Evolutionary conservation across 1,284 basidiomycete species (phyloP).

Genomic region (Pseudozyma hubeiensis): DNA sequence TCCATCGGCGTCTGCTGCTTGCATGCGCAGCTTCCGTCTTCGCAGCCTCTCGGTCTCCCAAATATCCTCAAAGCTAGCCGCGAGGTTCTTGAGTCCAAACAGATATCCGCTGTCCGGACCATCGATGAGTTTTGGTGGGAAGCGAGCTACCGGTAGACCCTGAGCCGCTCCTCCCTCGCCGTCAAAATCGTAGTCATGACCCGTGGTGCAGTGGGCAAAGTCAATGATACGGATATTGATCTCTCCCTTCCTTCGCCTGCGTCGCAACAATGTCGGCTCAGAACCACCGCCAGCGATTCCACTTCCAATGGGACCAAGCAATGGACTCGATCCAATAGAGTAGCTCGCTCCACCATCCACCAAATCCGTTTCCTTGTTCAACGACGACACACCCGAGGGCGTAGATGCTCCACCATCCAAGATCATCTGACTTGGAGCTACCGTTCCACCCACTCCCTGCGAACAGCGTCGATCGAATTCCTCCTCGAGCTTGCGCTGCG

Average conservation of each 20-base stretch:
- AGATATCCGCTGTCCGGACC: constrained; percentile 94
- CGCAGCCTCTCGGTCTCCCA: constrained; percentile 58
- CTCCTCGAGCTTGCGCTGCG: constrained; percentile 75
- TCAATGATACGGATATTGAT: constrained; percentile 96
- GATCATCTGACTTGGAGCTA: constrained; percentile 36
- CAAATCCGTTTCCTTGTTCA: constrained; percentile 21
- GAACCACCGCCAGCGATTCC: background rate
- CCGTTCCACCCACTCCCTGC: constrained; percentile 40
- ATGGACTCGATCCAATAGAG: constrained; percentile 46
- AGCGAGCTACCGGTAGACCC: constrained; percentile 70
- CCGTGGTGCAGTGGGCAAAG: constrained; percentile 98
- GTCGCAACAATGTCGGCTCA: constrained; percentile 22
- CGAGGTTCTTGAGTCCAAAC: constrained; percentile 85
- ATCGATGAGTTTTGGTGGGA: constrained; percentile 89
- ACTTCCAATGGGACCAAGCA: constrained; percentile 31
- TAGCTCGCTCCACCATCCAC: constrained; percentile 43
- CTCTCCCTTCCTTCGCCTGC: constrained; percentile 76
- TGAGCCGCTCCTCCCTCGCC: background rate
- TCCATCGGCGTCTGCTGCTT: constrained; percentile 3
- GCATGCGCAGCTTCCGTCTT: constrained; percentile 23
- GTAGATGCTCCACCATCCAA: constrained; percentile 4
- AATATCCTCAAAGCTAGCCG: constrained; percentile 75
- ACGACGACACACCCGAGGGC: constrained; percentile 3
- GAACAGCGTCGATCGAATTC: constrained; percentile 54
- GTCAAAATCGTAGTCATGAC: constrained; percentile 82